Evolutionary conservation across 2,329 filamentous ascomycete species (phyloP).

Genomic region (Penicillium rolfsii): DNA sequence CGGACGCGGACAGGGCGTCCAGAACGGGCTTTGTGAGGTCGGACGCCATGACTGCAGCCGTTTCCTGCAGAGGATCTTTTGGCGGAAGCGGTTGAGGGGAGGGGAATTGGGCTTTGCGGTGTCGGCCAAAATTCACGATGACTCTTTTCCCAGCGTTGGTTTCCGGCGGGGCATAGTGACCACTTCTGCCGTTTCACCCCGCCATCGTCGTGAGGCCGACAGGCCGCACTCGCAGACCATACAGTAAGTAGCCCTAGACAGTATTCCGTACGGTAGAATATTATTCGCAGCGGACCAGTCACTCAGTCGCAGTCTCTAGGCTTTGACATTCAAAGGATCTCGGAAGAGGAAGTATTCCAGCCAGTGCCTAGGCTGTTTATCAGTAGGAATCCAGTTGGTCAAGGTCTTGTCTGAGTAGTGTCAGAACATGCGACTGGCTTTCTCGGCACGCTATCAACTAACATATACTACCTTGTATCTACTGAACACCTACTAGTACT

Average conservation of each 20-base stretch:
- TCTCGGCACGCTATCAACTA: neutral
- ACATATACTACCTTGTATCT: neutral
- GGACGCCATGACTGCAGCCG: constrained; percentile 45
- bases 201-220: constrained; percentile 9
- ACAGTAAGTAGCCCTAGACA: too few relatives aligned
- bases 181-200: constrained; percentile 30
- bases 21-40: constrained; percentile 69
- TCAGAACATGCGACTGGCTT: neutral
- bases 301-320: neutral
- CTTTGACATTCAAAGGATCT: neutral
- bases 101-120: constrained; percentile 20
- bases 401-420: neutral
- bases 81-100: constrained; percentile 16
- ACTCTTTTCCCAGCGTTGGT: constrained; percentile 36
- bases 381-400: neutral
- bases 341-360: neutral
- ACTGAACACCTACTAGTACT: neutral
- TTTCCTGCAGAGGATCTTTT: constrained; percentile 29
- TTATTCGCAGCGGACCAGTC: too few relatives aligned
- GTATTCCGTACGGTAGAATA: too few relatives aligned
- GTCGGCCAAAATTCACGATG: constrained; percentile 38
- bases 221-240: neutral
- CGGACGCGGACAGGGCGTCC: constrained; percentile 64
- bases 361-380: neutral
- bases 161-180: constrained; percentile 33